Base-by-base conservation (phyloP, 116 monocot genomes). In the Trichopus zeylanicus region DNA sequence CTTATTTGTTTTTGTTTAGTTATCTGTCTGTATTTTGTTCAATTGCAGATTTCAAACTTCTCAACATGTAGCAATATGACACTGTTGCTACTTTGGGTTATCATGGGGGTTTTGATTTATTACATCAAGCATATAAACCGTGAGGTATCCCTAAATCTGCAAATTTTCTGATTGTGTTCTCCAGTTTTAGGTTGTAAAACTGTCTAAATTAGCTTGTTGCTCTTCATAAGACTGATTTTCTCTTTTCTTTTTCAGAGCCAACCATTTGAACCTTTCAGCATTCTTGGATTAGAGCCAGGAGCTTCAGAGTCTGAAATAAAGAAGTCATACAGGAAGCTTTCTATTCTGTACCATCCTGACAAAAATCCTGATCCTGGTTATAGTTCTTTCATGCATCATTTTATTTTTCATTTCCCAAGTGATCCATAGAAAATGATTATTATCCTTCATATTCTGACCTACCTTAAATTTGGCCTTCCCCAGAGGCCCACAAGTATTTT, bases 311-410 rank as follows among this genome's bases (percentile, higher is more conserved):
- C 81, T 7, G 95, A 89, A 67, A 87, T 95, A 58, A 95, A 87
- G 58, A 95, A 95, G 70, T 81, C 95, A 48, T 95, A 95, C 64
- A 53, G 95, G 48, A 89, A 73, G 49, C 90, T 90, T 27, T 95
- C 95, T 7, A 83, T 95, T 70, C 72, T 72, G 64, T 90, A 95
- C 52, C 95, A 95, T 73, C 95, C 95, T 59, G 95, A 95, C 60
- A 95, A 95, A 81, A 95, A 95, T 73, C 90, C 95, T 47, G 87
- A 95, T 67, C 95, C 90, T 73, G 94, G 94, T 95, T 63, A 16
- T 21, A 58, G 23, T 6, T 68, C 31, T 63, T 73, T 22, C 52
- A 33, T 53, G 47, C 48, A 7, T 46, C 59, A 23, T 26, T 53
- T 19, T 6, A 6, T 26, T 4, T 22, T 11, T 31, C n/a, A n/a